Conservation (phyloP, 495 filamentous ascomycete genomes). For the Penicillium robsamsonii region DNA sequence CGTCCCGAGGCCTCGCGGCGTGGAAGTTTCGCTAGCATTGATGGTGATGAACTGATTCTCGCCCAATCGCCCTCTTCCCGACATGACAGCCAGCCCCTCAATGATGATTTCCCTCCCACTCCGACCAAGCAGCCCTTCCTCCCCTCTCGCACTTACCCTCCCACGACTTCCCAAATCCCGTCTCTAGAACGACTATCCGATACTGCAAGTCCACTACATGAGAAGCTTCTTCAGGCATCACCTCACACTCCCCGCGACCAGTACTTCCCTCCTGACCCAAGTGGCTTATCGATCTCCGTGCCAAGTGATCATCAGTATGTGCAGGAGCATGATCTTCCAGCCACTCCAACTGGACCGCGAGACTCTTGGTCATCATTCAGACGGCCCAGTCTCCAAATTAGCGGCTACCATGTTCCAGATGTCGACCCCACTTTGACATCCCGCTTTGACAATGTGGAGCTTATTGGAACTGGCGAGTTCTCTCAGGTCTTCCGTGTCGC, state of each 20-base stretch:
- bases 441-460: slow-evolving; percentile 72
- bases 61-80: slow-evolving; percentile 57
- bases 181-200: slow-evolving; percentile 41
- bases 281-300: slow-evolving; percentile 72
- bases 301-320: slow-evolving; percentile 44
- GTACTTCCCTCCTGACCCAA: slow-evolving; percentile 76
- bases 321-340: slow-evolving; percentile 56
- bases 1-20: slow-evolving; percentile 56
- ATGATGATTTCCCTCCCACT: slow-evolving; percentile 83
- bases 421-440: slow-evolving; percentile 65
- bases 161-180: slow-evolving; percentile 40
- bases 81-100: slow-evolving; percentile 57
- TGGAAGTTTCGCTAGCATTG: slow-evolving; percentile 73
- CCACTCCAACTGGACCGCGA: slow-evolving; percentile 74
- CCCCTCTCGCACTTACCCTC: slow-evolving; percentile 44
- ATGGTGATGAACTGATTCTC: slow-evolving; percentile 63
- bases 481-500: slow-evolving; percentile 85
- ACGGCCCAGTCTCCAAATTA: slow-evolving; percentile 52
- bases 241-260: slow-evolving; percentile 79
- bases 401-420: slow-evolving; percentile 58
- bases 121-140: slow-evolving; percentile 75
- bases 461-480: slow-evolving; percentile 85
- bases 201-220: slow-evolving; percentile 33
- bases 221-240: slow-evolving; percentile 51
- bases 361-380: slow-evolving; percentile 55